Percentiles rank a stretch among this genome's conserved stretches.
These are phyloP conservation scores for Fusarium paranaense DNA, from an alignment of 2,329 filamentous ascomycete genomes.

Conservation along the genomic window DNA sequence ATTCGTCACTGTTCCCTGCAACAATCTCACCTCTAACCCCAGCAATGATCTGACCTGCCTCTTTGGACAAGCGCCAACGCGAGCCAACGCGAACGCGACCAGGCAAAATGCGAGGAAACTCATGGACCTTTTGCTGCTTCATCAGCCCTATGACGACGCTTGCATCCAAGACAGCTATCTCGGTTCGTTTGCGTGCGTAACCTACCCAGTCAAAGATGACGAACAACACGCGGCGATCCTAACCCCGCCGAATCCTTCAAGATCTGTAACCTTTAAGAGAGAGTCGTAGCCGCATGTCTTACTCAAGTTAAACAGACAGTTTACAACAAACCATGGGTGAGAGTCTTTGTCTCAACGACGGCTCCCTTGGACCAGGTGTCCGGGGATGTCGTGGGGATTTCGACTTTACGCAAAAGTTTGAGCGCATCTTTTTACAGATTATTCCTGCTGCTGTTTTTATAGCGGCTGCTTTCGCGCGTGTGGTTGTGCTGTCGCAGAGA, in stretches of 20 bases:
- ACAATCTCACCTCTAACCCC: background rate
- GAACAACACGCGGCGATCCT: background rate
- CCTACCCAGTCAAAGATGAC: background rate
- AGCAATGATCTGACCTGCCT: background rate
- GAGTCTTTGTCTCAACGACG: conserved; percentile 50
- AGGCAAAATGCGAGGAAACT: background rate
- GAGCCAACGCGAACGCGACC: background rate
- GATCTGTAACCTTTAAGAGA: background rate
- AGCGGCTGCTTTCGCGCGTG: conserved; percentile 48
- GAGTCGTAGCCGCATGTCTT: background rate
- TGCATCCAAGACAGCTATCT: background rate
- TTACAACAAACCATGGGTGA: conserved; percentile 31
- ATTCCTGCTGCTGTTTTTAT: conserved; percentile 56
- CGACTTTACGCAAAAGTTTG: conserved; percentile 63
- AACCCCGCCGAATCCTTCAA: background rate
- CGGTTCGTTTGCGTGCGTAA: background rate
- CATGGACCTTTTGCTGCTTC: background rate
- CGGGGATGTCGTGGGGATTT: conserved; percentile 60
- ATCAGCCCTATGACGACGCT: background rate
- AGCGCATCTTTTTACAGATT: conserved; percentile 59
- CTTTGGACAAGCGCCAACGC: background rate
- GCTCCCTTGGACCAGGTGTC: conserved; percentile 57
- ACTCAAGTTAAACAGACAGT: background rate
- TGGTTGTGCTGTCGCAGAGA: conserved; percentile 47
- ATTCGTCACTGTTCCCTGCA: background rate